Evolutionary conservation across 2,329 filamentous ascomycete species (phyloP).

Genomic region (Colletotrichum paranaense): DNA sequence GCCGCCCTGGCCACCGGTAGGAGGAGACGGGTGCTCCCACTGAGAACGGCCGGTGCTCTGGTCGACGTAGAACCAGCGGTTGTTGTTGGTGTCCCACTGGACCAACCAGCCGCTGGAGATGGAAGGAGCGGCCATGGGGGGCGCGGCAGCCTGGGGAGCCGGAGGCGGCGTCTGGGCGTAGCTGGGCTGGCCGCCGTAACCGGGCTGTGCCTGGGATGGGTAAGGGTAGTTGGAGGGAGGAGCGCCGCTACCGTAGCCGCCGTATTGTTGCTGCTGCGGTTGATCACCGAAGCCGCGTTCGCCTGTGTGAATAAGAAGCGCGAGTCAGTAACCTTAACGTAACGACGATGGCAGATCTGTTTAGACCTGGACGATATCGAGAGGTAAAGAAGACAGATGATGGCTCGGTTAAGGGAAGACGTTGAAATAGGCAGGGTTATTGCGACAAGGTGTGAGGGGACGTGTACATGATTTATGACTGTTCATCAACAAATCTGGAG

Average conservation of each 20-base stretch:
- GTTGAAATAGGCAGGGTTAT: background rate
- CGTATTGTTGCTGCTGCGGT: slow-evolving; percentile 37
- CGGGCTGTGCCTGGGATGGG: slow-evolving; percentile 35
- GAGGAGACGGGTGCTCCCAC: slow-evolving; percentile 67
- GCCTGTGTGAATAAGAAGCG: slow-evolving; percentile 18
- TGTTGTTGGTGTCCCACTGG: slow-evolving; percentile 70
- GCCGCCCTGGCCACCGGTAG: slow-evolving; percentile 22
- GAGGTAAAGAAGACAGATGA: background rate
- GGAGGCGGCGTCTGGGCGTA: slow-evolving; percentile 33
- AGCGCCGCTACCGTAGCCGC: slow-evolving; percentile 24
- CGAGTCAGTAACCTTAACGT: slow-evolving; percentile 33
- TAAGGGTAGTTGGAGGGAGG: slow-evolving; percentile 36
- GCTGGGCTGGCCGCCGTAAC: slow-evolving; percentile 33
- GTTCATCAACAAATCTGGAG: background rate
- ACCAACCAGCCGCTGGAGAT: slow-evolving; percentile 71
- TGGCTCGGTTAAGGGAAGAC: background rate
- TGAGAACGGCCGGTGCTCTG: slow-evolving; percentile 69
- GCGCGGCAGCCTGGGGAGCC: slow-evolving; percentile 46
- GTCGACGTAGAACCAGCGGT: slow-evolving; percentile 75
- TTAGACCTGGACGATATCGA: background rate
- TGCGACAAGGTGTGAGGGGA: background rate
- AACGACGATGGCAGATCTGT: slow-evolving; percentile 20
- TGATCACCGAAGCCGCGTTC: slow-evolving; percentile 35
- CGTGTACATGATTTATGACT: slow-evolving; percentile 7
- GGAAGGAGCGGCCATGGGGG: slow-evolving; percentile 40